Conservation (phyloP, 257 asterid species). For the Penstemon davidsonii region DNA sequence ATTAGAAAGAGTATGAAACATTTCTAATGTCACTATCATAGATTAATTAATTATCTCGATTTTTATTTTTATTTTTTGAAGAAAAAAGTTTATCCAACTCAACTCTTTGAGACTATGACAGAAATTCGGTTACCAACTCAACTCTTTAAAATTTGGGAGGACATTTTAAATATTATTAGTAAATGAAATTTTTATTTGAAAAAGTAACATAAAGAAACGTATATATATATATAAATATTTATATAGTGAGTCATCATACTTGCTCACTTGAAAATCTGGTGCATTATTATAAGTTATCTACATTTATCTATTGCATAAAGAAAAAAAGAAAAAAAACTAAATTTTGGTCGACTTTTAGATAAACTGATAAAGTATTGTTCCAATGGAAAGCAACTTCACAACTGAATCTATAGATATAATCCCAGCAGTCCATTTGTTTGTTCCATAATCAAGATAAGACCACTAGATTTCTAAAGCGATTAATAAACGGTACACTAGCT, state of each 20-base stretch:
- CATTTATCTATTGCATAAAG: not conserved
- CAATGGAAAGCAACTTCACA: not conserved
- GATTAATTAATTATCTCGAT: no score
- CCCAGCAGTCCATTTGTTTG: not conserved
- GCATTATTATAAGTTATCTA: slow-evolving; percentile 15
- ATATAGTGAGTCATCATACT: not conserved
- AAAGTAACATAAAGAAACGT: no score
- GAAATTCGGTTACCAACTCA: not conserved
- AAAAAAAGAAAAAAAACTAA: not conserved
- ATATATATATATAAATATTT: no score
- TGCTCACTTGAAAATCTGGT: not conserved
- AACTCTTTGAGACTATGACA: not conserved
- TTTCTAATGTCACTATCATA: no score
- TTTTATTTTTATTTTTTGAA: no score
- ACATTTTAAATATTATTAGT: no score
- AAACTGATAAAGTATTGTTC: not conserved
- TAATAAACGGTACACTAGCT: no score
- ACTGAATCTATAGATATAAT: not conserved
- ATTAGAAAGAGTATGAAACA: no score
- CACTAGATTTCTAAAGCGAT: no score
- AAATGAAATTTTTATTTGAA: no score
- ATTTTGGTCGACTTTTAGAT: not conserved
- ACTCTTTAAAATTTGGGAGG: no score
- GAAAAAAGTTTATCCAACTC: no score
- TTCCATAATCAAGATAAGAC: not conserved